Percentiles rank a stretch among this genome's conserved stretches.
Conservation (phyloP, 495 filamentous ascomycete genomes). For the Usnea hakonensis region DNA sequence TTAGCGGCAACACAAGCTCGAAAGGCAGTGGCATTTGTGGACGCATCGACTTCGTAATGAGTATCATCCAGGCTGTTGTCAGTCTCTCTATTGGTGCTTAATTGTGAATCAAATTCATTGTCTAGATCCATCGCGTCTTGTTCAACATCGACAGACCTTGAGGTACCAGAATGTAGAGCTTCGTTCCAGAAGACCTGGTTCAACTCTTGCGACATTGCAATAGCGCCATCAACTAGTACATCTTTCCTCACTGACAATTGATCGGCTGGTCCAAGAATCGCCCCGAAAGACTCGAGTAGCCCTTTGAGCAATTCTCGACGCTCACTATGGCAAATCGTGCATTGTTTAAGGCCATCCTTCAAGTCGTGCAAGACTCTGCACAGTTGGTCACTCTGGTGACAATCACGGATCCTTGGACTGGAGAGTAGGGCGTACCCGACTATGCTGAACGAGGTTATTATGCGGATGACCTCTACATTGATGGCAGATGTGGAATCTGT, state of each 20-base stretch:
- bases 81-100: constrained; percentile 37
- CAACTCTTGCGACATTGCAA: constrained; percentile 14
- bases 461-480: constrained; percentile 21
- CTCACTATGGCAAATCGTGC: constrained; percentile 19
- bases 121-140: constrained; percentile 74
- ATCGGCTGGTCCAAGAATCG: constrained; percentile 24
- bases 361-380: constrained; percentile 19
- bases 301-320: constrained; percentile 27
- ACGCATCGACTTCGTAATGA: constrained; percentile 40
- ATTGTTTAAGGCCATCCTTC: neutral
- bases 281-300: constrained; percentile 29
- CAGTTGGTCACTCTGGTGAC: neutral
- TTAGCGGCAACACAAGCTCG: constrained; percentile 18
- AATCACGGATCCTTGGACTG: constrained; percentile 1
- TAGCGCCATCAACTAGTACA: constrained; percentile 11
- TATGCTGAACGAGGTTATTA: constrained; percentile 19
- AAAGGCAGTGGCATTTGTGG: constrained; percentile 43
- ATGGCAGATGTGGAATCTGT: constrained; percentile 4
- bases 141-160: constrained; percentile 15
- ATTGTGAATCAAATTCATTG: constrained; percentile 53
- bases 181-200: constrained; percentile 16
- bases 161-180: neutral
- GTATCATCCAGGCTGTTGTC: constrained; percentile 32
- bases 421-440: constrained; percentile 16
- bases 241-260: constrained; percentile 1